phyloP scores from a whole-genome alignment of 1,284 basidiomycete species.

The Naganishia sp. region DNA sequence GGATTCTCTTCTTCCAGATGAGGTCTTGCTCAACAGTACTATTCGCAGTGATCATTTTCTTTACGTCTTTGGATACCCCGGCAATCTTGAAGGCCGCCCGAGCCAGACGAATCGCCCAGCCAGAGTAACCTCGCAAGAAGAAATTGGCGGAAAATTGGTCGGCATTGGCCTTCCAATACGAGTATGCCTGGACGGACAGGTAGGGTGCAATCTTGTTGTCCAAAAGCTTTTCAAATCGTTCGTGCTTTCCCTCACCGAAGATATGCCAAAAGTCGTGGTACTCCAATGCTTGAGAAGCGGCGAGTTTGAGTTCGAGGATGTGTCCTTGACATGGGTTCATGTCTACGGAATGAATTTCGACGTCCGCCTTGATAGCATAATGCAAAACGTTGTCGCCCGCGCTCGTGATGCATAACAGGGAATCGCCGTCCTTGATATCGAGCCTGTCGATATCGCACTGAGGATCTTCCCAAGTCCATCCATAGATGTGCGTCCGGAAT shows the following conservation, averaged over 20 bases:
- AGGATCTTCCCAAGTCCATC: slow-evolving; percentile 77
- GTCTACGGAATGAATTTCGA: slow-evolving; percentile 73
- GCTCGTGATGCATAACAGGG: slow-evolving; percentile 73
- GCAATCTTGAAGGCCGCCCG: slow-evolving; percentile 64
- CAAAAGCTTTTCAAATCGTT: slow-evolving; percentile 66
- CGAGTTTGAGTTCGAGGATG: slow-evolving; percentile 76
- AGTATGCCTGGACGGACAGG: slow-evolving; percentile 66
- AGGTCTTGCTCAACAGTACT: slow-evolving; percentile 64
- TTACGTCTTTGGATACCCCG: slow-evolving; percentile 63
- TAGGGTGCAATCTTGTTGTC: slow-evolving; percentile 69
- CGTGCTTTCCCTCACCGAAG: slow-evolving; percentile 69
- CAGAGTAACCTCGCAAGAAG: slow-evolving; percentile 71
- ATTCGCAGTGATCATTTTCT: slow-evolving; percentile 61
- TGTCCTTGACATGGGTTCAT: slow-evolving; percentile 74
- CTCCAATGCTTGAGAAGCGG: slow-evolving; percentile 63
- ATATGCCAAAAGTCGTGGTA: slow-evolving; percentile 72
- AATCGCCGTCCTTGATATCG: slow-evolving; percentile 64
- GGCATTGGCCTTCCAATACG: slow-evolving; percentile 69
- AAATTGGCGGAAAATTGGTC: slow-evolving; percentile 67
- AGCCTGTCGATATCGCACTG: slow-evolving; percentile 72
- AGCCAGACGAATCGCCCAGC: slow-evolving; percentile 67
- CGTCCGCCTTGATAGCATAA: slow-evolving; percentile 70
- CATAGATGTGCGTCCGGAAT: slow-evolving; percentile 74
- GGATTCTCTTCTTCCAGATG: slow-evolving; percentile 66
- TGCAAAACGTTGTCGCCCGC: slow-evolving; percentile 81